Evolutionary conservation across 257 asterid genomes (phyloP).

Genomic region (Capsicum rhomboideum): DNA sequence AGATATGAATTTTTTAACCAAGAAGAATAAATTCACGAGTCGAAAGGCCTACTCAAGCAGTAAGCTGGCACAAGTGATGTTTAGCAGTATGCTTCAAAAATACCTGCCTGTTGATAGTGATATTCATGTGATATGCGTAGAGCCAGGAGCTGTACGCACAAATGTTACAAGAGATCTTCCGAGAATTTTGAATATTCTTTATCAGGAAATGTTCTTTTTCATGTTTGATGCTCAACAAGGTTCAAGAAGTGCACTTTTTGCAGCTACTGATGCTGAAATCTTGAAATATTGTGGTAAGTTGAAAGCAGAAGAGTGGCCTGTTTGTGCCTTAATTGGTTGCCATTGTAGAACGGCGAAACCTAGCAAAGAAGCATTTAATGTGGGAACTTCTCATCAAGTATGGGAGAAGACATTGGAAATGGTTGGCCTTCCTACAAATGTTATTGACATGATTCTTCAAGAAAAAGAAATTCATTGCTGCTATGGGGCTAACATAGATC

Average conservation of each 20-base stretch:
- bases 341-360: conserved; percentile 7
- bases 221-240: conserved; percentile 15
- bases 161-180: conserved; percentile 64
- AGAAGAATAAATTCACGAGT: conserved; percentile 68
- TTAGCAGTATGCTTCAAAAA: conserved; percentile 81
- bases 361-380: conserved; percentile 6
- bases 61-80: conserved; percentile 90
- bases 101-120: conserved; percentile 80
- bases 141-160: conserved; percentile 92
- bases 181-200: neutral
- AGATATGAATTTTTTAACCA: conserved; percentile 82
- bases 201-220: conserved; percentile 4
- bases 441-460: conserved; percentile 7
- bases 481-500: neutral
- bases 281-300: neutral
- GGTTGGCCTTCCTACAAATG: conserved; percentile 11
- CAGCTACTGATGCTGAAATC: conserved; percentile 8
- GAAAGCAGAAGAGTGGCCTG: conserved; percentile 6
- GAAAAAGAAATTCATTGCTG: conserved; percentile 8
- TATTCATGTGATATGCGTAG: conserved; percentile 60
- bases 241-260: conserved; percentile 19
- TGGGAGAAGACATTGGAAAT: conserved; percentile 17
- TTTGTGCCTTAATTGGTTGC: conserved; percentile 4
- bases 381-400: neutral
- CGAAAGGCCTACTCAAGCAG: conserved; percentile 69